Evolutionary conservation across 148 eudicot species (phyloP).

Genomic region (Dianthus caryophyllus): DNA sequence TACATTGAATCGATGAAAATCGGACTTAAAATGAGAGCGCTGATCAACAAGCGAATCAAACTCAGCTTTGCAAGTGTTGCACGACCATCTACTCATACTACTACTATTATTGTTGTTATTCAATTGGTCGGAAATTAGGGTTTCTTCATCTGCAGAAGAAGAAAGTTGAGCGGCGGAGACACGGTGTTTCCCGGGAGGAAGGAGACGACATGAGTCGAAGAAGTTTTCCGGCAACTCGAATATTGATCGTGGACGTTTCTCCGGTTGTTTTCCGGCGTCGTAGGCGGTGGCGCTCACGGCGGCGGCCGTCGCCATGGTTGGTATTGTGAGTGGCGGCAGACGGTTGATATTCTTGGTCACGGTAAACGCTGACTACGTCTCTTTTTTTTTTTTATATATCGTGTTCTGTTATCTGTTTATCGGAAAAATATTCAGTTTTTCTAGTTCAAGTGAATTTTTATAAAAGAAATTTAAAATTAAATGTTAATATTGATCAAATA

Average conservation of each 20-base stretch:
- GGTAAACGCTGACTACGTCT: too few species aligned
- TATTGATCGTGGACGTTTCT: conserved; percentile 46
- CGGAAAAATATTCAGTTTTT: too few species aligned
- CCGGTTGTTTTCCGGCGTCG: conserved; percentile 9
- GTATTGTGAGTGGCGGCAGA: neutral
- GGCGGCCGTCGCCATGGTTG: conserved; percentile 14
- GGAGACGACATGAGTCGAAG: conserved; percentile 69
- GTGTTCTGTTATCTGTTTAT: too few species aligned
- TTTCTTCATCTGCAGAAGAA: conserved; percentile 13
- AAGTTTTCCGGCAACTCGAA: conserved; percentile 53
- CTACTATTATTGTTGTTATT: neutral
- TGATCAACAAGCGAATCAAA: conserved; percentile 75
- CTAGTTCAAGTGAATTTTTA: too few species aligned
- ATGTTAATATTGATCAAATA: too few species aligned
- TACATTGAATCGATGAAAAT: conserved; percentile 88
- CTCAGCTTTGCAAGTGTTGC: conserved; percentile 70
- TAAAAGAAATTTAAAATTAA: too few species aligned
- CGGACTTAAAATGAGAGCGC: conserved; percentile 87
- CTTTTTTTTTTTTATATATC: too few species aligned
- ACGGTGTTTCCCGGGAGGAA: conserved; percentile 28
- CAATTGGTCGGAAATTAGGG: conserved; percentile 22
- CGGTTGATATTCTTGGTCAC: too few species aligned
- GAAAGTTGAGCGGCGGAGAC: conserved; percentile 4
- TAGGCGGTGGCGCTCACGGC: neutral
- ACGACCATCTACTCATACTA: conserved; percentile 48